phyloP scores from a whole-genome alignment of 2,329 filamentous ascomycete species.

The Cladosporium sp. region DNA sequence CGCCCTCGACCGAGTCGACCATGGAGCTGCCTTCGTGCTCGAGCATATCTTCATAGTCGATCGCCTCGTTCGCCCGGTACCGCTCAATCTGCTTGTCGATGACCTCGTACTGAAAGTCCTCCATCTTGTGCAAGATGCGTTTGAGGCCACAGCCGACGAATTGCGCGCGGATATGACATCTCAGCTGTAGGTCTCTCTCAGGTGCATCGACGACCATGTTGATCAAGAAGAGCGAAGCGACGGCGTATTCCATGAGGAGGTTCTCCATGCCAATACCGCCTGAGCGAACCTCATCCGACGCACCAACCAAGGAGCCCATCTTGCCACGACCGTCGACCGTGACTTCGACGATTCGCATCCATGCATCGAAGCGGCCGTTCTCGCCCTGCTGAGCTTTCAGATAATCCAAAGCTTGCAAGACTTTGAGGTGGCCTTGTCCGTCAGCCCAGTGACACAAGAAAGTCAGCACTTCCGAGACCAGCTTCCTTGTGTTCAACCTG shows the following conservation, averaged over 20 bases:
- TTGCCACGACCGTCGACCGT: conserved; percentile 95
- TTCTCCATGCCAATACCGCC: conserved; percentile 99
- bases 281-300: conserved; percentile 90
- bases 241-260: conserved; percentile 96
- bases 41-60: conserved; percentile 96
- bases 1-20: conserved; percentile 78
- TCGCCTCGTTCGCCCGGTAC: conserved; percentile 88
- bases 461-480: conserved; percentile 92
- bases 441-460: conserved; percentile 94
- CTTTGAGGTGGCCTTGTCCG: conserved; percentile 83
- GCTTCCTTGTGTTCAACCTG: conserved; percentile 81
- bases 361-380: conserved; percentile 92
- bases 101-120: conserved; percentile 93
- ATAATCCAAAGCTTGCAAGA: conserved; percentile 86
- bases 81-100: conserved; percentile 97
- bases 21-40: conserved; percentile 86
- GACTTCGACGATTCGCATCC: conserved; percentile 98
- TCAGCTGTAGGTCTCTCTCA: conserved; percentile 78
- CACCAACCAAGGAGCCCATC: conserved; percentile 96
- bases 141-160: conserved; percentile 95
- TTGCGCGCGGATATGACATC: conserved; percentile 90
- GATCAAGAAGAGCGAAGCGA: conserved; percentile 87
- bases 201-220: conserved; percentile 95
- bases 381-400: conserved; percentile 84
- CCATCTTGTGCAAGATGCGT: conserved; percentile 92